Evolutionary conservation across 345 rosid genomes (phyloP), one percentile per base, ranked within the genome.

Genomic region (Isatis tinctoria): DNA sequence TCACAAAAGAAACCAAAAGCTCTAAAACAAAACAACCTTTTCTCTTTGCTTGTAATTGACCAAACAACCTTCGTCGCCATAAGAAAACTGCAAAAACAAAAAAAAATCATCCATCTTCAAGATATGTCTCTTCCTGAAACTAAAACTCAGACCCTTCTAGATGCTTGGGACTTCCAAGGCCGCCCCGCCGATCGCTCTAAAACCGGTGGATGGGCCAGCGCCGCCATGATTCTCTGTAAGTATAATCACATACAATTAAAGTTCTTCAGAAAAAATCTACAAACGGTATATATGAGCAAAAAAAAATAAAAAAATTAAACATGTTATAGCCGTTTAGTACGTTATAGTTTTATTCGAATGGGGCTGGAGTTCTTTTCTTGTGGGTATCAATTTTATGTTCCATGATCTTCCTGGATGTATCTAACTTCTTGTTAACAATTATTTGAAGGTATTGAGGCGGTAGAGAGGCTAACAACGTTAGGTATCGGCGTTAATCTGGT

Each of bases 131-230:
- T 87, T 32, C 88, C 96, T 52, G 74, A 78, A 76, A 80, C 88
- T 3, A 84, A 82, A 32, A 75, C 72, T 53, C 76, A 84, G 22
- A 85, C 79, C 56, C 81, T 91, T 75, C 64, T 82, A 3, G 99
- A 95, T 80, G 97, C 96, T 52, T 91, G 97, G 97, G 97, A 95
- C 83, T 90, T 81, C 81, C 87, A 86, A 73, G 97, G 99, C 81
- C 87, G 87, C 18, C 88, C 92, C 0, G 90, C 96, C 49, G 86
- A 83, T 28, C 82, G 84, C 37, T 79, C 87, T 51, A 84, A 60
- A 28, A 81, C 96, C 57, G 97, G 98, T 13, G 97, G 99, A 67
- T 95, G 99, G 99, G 69, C 81, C 41, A 83, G 97, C 58, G 88
- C 99, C 40, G 96, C 97, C 78, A 92, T 87, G 97, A 92, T 95